phyloP scores from a whole-genome alignment of 1,284 basidiomycete genomes.

The Baeospora myosura region DNA sequence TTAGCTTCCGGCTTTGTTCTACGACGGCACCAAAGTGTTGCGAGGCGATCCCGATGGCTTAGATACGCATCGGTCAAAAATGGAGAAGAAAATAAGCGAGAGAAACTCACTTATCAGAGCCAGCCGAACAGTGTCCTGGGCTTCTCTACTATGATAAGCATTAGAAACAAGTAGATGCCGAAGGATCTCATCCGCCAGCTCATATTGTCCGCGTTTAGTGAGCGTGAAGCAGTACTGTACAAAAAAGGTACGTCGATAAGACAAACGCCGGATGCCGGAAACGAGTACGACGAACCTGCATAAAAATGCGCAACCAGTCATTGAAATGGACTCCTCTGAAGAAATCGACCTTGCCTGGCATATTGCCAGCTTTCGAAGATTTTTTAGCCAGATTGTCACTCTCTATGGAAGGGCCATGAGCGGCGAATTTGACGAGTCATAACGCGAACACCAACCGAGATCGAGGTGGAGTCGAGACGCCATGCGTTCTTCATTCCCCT shows the following conservation, averaged over 20 bases:
- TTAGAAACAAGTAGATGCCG: slow-evolving; percentile 75
- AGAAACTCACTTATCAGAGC: slow-evolving; percentile 58
- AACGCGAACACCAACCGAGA: slow-evolving; percentile 42
- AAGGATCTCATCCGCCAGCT: slow-evolving; percentile 72
- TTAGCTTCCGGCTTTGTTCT: slow-evolving; percentile 69
- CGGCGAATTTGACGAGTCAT: neutral
- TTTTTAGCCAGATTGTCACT: slow-evolving; percentile 32
- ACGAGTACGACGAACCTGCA: slow-evolving; percentile 47
- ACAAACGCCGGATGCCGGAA: neutral
- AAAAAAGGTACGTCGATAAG: too few relatives aligned
- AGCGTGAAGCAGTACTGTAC: slow-evolving; percentile 79
- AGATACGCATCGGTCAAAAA: slow-evolving; percentile 2
- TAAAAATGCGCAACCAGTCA: slow-evolving; percentile 79
- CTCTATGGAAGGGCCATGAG: slow-evolving; percentile 27
- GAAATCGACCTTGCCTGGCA: slow-evolving; percentile 34
- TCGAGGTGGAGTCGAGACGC: slow-evolving; percentile 68
- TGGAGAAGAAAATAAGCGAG: neutral
- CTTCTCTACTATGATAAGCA: slow-evolving; percentile 59
- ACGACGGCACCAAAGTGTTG: slow-evolving; percentile 53
- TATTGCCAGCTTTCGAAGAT: slow-evolving; percentile 29
- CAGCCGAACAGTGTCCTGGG: slow-evolving; percentile 66
- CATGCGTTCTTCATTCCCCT: slow-evolving; percentile 67
- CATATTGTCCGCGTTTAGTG: slow-evolving; percentile 58
- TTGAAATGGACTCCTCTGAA: slow-evolving; percentile 84
- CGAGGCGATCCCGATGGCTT: slow-evolving; percentile 66